phyloP scores from a whole-genome alignment of 306 rosid species.

The Cajanus cajan region DNA sequence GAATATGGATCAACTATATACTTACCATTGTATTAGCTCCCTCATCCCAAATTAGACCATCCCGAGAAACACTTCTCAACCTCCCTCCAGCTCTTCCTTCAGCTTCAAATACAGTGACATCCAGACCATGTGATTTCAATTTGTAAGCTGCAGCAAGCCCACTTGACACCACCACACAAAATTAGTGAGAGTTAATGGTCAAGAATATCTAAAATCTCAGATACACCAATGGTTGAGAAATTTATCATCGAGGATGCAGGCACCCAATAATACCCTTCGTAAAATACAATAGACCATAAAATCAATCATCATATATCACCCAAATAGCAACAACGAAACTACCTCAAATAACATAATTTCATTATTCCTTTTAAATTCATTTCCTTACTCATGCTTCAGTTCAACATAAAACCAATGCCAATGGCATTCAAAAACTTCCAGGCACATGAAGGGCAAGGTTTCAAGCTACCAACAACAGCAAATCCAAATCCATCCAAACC shows the following conservation, averaged over 20 bases:
- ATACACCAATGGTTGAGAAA: not conserved
- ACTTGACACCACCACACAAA: slow-evolving; percentile 44
- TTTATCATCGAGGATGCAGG: not conserved
- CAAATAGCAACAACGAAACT: slow-evolving; percentile 15
- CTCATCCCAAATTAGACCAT: slow-evolving; percentile 89
- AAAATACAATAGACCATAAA: slow-evolving; percentile 3
- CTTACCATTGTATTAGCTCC: slow-evolving; percentile 96
- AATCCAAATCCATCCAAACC: not conserved
- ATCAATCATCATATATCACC: slow-evolving; percentile 18
- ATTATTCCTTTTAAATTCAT: not conserved
- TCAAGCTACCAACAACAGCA: not conserved
- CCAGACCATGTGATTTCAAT: slow-evolving; percentile 75
- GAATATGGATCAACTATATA: not conserved
- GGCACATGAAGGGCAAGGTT: not conserved
- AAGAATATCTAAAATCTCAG: slow-evolving; percentile 8
- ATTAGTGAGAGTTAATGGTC: slow-evolving; percentile 17
- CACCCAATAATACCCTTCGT: not conserved
- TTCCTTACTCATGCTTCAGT: not conserved
- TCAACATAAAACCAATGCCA: slow-evolving; percentile 2
- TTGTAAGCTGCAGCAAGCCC: slow-evolving; percentile 97
- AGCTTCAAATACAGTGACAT: slow-evolving; percentile 80
- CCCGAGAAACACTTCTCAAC: slow-evolving; percentile 66
- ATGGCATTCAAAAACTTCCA: not conserved
- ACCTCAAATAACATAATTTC: slow-evolving; percentile 16
- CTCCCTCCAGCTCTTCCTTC: slow-evolving; percentile 89